These are phyloP conservation scores for Colletotrichum cereale DNA, from an alignment of 2,329 filamentous ascomycete species.

Conservation along the genomic window DNA sequence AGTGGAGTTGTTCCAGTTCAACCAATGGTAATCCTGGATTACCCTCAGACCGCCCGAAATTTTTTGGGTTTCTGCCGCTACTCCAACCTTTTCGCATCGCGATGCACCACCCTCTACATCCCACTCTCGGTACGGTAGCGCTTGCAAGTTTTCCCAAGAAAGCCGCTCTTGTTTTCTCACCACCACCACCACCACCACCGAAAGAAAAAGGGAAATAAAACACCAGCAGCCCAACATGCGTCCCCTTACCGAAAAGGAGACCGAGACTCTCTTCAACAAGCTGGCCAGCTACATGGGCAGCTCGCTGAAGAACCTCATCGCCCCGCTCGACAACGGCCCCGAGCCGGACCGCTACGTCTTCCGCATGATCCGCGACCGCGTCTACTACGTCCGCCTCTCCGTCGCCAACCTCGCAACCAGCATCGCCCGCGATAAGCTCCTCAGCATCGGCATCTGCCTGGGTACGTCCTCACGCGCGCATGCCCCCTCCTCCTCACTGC, in stretches of 20 bases:
- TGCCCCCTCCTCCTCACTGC: not conserved
- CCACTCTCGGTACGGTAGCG: constrained; percentile 16
- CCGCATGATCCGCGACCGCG: constrained; percentile 75
- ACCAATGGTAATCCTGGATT: constrained; percentile 16
- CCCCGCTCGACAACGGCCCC: constrained; percentile 75
- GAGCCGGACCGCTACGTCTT: constrained; percentile 87
- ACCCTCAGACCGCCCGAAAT: constrained; percentile 46
- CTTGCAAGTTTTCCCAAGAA: constrained; percentile 13
- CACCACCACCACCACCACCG: not conserved
- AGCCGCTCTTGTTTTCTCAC: not conserved
- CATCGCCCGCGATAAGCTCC: constrained; percentile 82
- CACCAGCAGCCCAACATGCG: constrained; percentile 69
- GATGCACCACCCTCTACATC: constrained; percentile 16
- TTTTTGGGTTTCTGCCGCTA: constrained; percentile 45
- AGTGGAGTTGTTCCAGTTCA: constrained; percentile 43
- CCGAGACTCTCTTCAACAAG: constrained; percentile 88
- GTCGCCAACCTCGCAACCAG: constrained; percentile 93
- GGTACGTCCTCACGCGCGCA: constrained; percentile 55
- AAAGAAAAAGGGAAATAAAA: not conserved
- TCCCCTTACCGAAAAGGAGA: constrained; percentile 83
- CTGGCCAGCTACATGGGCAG: constrained; percentile 93
- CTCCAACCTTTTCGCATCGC: constrained; percentile 36
- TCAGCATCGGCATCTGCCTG: constrained; percentile 90
- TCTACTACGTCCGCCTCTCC: constrained; percentile 92
- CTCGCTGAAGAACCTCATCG: constrained; percentile 87